Evolutionary conservation across 192 early-diverging fungal species (phyloP).

Genomic region (Podila epicladia): DNA sequence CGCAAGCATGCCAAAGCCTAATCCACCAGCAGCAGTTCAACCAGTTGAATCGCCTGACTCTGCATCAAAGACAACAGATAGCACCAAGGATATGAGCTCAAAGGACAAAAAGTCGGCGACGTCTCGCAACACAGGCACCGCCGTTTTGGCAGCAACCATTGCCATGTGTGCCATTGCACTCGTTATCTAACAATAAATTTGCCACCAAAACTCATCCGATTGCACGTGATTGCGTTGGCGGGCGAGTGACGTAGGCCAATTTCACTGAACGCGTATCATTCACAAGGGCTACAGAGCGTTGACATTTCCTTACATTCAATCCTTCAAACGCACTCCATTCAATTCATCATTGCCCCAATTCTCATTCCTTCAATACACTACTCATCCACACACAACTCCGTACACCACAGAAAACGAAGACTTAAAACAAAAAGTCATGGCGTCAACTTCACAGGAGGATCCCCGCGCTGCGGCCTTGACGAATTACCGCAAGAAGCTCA

Average conservation of each 20-base stretch:
- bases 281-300: neutral
- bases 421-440: conserved; percentile 6
- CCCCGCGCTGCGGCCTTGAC: conserved; percentile 81
- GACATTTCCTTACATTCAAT: neutral
- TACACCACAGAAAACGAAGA: neutral
- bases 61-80: neutral
- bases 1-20: neutral
- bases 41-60: neutral
- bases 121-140: neutral
- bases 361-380: neutral
- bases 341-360: neutral
- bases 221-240: neutral
- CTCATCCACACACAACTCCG: neutral
- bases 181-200: neutral
- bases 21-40: neutral
- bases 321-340: neutral
- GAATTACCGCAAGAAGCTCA: conserved; percentile 86
- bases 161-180: neutral
- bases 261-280: too few species aligned
- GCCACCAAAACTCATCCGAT: neutral
- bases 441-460: conserved; percentile 57
- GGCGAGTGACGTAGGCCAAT: neutral
- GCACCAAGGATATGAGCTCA: neutral
- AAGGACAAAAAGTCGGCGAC: neutral
- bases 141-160: neutral